Percentiles rank a stretch among this genome's conserved stretches.
These are phyloP conservation scores for Pythium pyrilobum DNA, from an alignment of 352 stramenopile genomes.

Conservation along the genomic window DNA sequence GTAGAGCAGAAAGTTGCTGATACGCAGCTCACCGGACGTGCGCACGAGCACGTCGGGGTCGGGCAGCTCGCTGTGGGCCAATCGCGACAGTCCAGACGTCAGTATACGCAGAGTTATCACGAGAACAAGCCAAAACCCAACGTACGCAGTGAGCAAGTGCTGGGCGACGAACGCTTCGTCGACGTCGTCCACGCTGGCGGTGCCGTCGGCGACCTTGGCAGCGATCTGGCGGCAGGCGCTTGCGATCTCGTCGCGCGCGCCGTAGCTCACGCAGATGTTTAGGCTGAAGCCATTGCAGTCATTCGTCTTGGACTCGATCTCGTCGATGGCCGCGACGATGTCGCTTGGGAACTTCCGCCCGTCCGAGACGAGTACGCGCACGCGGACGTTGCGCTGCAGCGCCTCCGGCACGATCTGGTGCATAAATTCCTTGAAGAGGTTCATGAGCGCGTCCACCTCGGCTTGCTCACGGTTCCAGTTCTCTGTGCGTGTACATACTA, in stretches of 20 bases:
- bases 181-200: slow-evolving; percentile 60
- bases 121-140: slow-evolving; percentile 1
- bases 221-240: slow-evolving; percentile 89
- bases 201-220: slow-evolving; percentile 64
- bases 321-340: slow-evolving; percentile 57
- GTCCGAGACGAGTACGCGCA: slow-evolving; percentile 89
- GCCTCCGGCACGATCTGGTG: slow-evolving; percentile 89
- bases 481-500: slow-evolving; percentile 39
- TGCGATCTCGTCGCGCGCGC: slow-evolving; percentile 94
- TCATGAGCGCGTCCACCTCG: slow-evolving; percentile 92
- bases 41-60: slow-evolving; percentile 94
- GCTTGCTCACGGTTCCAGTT: slow-evolving; percentile 91
- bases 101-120: neutral
- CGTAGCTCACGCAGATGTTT: slow-evolving; percentile 92
- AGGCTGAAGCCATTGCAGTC: slow-evolving; percentile 77
- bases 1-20: slow-evolving; percentile 97
- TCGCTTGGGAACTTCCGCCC: slow-evolving; percentile 59
- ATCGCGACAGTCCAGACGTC: slow-evolving; percentile 21
- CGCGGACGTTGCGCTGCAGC: slow-evolving; percentile 87
- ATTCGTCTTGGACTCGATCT: slow-evolving; percentile 86
- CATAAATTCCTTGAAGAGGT: slow-evolving; percentile 94
- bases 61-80: slow-evolving; percentile 52
- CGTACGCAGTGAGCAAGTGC: slow-evolving; percentile 79
- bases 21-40: slow-evolving; percentile 91
- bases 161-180: slow-evolving; percentile 72